phyloP scores from a whole-genome alignment of 768 basidiomycete species.

The Candolleomyces efflorescens region DNA sequence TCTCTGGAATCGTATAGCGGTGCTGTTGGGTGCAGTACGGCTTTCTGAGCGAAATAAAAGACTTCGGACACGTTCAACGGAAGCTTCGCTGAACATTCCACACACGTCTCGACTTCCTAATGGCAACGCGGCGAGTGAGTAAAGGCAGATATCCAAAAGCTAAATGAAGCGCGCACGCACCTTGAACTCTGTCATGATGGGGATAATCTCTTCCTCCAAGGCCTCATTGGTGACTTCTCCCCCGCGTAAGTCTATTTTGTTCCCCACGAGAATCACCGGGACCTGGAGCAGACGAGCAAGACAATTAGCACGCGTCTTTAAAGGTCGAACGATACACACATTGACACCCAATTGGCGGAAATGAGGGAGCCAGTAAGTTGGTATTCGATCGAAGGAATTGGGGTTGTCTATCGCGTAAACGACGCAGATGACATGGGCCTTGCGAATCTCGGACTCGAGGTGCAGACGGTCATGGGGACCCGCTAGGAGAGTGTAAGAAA shows the following conservation, averaged over 20 bases:
- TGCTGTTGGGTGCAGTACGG: conserved; percentile 94
- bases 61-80: conserved; percentile 94
- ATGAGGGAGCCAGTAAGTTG: conserved; percentile 96
- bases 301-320: neutral
- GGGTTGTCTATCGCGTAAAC: conserved; percentile 98
- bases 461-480: conserved; percentile 82
- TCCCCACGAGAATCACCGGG: conserved; percentile 95
- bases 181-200: conserved; percentile 99
- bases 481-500: conserved; percentile 40
- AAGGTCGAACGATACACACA: conserved; percentile 40
- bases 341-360: conserved; percentile 96
- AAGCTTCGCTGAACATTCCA: conserved; percentile 92
- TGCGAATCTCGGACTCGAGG: conserved; percentile 91
- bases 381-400: conserved; percentile 94
- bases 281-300: conserved; percentile 46
- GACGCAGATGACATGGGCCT: conserved; percentile 97
- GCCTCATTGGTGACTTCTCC: conserved; percentile 93
- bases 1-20: conserved; percentile 96
- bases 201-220: conserved; percentile 90
- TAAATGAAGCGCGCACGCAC: conserved; percentile 31
- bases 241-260: conserved; percentile 95
- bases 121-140: too few species aligned
- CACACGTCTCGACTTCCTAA: conserved; percentile 98
- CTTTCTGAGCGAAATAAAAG: conserved; percentile 98
- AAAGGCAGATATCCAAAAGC: neutral